These are phyloP conservation scores for Cryphonectria parasitica DNA, from an alignment of 2,329 filamentous ascomycete genomes.

Conservation along the genomic window DNA sequence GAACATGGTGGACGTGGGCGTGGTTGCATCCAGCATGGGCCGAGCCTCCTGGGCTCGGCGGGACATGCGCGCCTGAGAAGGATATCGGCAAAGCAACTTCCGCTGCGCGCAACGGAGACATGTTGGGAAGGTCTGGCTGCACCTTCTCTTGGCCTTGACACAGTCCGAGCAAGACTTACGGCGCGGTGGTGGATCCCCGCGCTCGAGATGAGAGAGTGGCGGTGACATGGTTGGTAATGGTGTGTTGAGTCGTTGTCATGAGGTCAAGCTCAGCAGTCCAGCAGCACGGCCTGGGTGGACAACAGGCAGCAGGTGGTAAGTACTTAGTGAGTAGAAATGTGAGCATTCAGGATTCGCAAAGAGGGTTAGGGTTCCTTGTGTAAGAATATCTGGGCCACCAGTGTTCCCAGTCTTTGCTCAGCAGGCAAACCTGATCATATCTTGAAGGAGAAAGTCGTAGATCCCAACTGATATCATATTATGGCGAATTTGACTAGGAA, in stretches of 20 bases:
- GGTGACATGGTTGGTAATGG: conserved; percentile 27
- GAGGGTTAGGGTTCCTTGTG: not conserved
- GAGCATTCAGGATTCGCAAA: not conserved
- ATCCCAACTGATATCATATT: not conserved
- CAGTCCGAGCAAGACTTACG: conserved; percentile 62
- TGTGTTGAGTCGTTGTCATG: not conserved
- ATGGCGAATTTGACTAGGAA: no score
- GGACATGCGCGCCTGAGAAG: conserved; percentile 35
- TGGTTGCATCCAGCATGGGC: not conserved
- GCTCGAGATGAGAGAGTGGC: conserved; percentile 39
- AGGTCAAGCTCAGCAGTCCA: conserved; percentile 9
- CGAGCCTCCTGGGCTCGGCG: not conserved
- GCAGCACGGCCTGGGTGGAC: not conserved
- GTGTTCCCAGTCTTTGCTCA: not conserved
- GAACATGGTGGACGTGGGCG: not conserved
- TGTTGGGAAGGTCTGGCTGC: conserved; percentile 54
- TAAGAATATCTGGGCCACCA: not conserved
- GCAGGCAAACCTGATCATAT: not conserved
- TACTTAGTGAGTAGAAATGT: no score
- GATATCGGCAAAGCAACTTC: conserved; percentile 53
- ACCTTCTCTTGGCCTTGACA: conserved; percentile 60
- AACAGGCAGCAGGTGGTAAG: not conserved
- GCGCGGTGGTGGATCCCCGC: conserved; percentile 49
- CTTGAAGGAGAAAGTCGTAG: no score
- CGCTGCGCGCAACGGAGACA: conserved; percentile 58